Evolutionary conservation across 2,329 filamentous ascomycete species (phyloP), one percentile per base, ranked within the genome.

Genomic region (Periconia digitata): DNA sequence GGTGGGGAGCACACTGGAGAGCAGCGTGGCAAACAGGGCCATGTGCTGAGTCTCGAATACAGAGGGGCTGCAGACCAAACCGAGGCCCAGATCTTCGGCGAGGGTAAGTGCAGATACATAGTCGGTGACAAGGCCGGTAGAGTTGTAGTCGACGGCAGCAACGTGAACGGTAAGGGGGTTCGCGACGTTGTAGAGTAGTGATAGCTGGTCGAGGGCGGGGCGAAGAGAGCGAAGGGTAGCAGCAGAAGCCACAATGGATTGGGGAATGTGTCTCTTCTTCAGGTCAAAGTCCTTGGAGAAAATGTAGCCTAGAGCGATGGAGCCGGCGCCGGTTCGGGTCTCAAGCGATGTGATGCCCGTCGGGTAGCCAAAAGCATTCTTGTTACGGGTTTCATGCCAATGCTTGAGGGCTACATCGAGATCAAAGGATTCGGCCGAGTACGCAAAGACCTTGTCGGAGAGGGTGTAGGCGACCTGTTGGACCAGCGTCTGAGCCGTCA

Each of bases 241-340:
- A 0, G 91, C 92, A 2, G 91, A 90, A 8, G 91, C 92, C 55
- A 99, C 76, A 55, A 99, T 85, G 15, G 90, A 86, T 79, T 99
- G 94, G 2, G 94, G 92, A 49, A 96, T 85, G 68, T 94, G 85
- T 59, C 92, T 85, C 80, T 94, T 96, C 77, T 83, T 85, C 64
- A 96, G 74, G 71, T 97, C 92, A 66, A 96, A 96, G 74, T 99
- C 94, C 65, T 90, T 90, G 52, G 92, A 96, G 80, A 97, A 99
- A 71, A 97, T 89, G 76, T 99, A 99, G 48, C 94, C 94, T 41
- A 99, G 82, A 18, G 94, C 91, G 67, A 97, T 88, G 56, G 89
- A 85, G 47, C 92, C 94, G 44, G 94, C 94, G 50, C 94, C 94
- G 47, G 87, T 84, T 45, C 94, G 83, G 37, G 92, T 95, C 77